Percentiles rank a stretch among this genome's conserved stretches.
Evolutionary conservation across 768 basidiomycete species (phyloP).

Genomic region (Thelephora ganbajun): DNA sequence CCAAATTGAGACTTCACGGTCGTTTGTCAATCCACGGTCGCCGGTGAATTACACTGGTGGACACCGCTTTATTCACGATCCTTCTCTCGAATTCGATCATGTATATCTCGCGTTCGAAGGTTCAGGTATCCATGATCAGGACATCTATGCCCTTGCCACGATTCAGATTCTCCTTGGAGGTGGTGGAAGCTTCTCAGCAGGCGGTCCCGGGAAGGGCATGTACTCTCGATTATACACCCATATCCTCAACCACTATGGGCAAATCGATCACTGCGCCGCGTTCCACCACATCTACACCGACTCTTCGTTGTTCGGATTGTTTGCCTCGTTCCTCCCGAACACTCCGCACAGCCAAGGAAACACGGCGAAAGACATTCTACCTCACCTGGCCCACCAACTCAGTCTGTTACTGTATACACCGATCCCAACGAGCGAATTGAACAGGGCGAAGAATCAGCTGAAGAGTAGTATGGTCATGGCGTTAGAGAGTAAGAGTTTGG

Average conservation of each 20-base stretch:
- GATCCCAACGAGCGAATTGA: constrained; percentile 55
- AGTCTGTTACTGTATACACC: constrained; percentile 63
- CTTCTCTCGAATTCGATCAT: constrained; percentile 70
- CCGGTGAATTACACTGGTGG: constrained; percentile 68
- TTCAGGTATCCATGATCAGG: constrained; percentile 77
- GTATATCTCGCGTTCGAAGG: constrained; percentile 90
- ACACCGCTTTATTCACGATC: constrained; percentile 49
- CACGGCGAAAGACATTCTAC: constrained; percentile 57
- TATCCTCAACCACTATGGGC: constrained; percentile 87
- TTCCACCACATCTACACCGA: constrained; percentile 98
- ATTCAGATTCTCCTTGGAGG: constrained; percentile 94
- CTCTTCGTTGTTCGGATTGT: constrained; percentile 84
- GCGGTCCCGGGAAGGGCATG: constrained; percentile 98
- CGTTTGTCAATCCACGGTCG: constrained; percentile 18
- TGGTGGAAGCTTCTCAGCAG: constrained; percentile 92
- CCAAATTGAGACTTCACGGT: constrained; percentile 9
- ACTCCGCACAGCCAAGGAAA: constrained; percentile 41
- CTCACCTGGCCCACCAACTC: constrained; percentile 80
- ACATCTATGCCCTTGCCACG: constrained; percentile 86
- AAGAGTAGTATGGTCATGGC: constrained; percentile 92
- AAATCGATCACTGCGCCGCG: constrained; percentile 88
- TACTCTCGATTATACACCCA: constrained; percentile 94
- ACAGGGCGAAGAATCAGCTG: constrained; percentile 89
- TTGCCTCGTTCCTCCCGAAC: constrained; percentile 70
- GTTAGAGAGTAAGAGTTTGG: constrained; percentile 71